Base-by-base conservation (phyloP, 331 rosid genomes). In the Erythrophleum ivorense region DNA sequence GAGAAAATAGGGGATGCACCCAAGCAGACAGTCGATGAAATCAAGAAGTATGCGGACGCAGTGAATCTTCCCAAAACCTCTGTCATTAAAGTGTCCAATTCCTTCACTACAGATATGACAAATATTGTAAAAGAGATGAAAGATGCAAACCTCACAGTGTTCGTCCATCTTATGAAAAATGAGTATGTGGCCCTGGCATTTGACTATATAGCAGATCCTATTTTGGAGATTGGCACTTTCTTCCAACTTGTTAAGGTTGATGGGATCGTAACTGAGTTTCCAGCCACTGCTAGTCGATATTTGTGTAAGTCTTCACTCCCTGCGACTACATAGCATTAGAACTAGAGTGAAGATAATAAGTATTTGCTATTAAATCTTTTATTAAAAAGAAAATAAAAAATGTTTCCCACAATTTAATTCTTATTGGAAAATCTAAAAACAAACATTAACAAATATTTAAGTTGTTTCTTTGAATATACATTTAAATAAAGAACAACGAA, bases 251-350 rank as follows among this genome's bases (percentile, higher is more conserved):
- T 55, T 24, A 34, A 16, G 40, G 94, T 88, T n/a, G 98, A 95
- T 48, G 99, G 99, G 24, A 10, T 93, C 12, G 78, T 93, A 9
- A 92, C 99, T 0, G 99, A 95, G 41, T 93, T 71, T 66, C 99
- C 99, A 3, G 93, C 74, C 70, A 92, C 98, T 53, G 91, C 97
- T 0, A 88, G 54, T 71, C 89, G 89, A 86, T 93, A 71, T 16
- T 12, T 93, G 78, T 83, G 99, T 95, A 89, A 78, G 97, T 78
- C 33, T 49, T 78, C 29, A 77, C 67, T 36, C 62, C 79, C 69
- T 55, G 21, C 18, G 54, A 31, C 84, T 38, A 38, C 21, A 7
- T 7, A 7, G 5, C 10, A 1, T 4, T 15, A 14, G 45, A 11
- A 33, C 45, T 33, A 33, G 33, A 65, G 5, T 38, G 50, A 31